Evolutionary conservation across 306 rosid species (phyloP).

Genomic region (Casuarina cunninghamiana): DNA sequence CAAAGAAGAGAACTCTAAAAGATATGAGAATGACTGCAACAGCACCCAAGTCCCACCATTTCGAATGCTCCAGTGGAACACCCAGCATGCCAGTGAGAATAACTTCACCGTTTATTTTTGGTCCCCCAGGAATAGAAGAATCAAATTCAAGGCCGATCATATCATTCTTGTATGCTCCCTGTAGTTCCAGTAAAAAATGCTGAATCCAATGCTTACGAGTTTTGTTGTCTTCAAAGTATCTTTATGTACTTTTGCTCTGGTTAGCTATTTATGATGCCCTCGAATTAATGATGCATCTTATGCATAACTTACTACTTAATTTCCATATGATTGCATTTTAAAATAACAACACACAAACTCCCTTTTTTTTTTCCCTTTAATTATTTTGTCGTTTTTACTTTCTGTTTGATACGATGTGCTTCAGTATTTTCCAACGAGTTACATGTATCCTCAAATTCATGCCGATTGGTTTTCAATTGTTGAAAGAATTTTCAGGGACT

Average conservation of each 20-base stretch:
- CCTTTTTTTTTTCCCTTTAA: no score
- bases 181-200: slow-evolving; percentile 21
- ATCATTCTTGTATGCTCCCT: slow-evolving; percentile 93
- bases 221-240: background rate
- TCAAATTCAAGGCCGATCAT: slow-evolving; percentile 80
- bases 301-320: background rate
- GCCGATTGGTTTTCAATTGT: no score
- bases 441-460: no score
- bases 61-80: slow-evolving; percentile 51
- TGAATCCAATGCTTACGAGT: background rate
- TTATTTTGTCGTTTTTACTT: no score
- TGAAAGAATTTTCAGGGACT: no score
- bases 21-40: slow-evolving; percentile 46
- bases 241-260: background rate
- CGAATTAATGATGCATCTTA: background rate
- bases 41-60: slow-evolving; percentile 92
- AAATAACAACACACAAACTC: no score
- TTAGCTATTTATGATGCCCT: no score
- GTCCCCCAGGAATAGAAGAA: slow-evolving; percentile 42
- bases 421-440: no score
- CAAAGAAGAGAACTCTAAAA: slow-evolving; percentile 63
- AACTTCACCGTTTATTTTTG: slow-evolving; percentile 69
- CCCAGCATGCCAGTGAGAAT: slow-evolving; percentile 66
- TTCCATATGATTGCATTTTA: no score
- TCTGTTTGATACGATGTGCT: no score